Base-by-base conservation (phyloP, 768 basidiomycete species). In the Phylloporus scabripes region DNA sequence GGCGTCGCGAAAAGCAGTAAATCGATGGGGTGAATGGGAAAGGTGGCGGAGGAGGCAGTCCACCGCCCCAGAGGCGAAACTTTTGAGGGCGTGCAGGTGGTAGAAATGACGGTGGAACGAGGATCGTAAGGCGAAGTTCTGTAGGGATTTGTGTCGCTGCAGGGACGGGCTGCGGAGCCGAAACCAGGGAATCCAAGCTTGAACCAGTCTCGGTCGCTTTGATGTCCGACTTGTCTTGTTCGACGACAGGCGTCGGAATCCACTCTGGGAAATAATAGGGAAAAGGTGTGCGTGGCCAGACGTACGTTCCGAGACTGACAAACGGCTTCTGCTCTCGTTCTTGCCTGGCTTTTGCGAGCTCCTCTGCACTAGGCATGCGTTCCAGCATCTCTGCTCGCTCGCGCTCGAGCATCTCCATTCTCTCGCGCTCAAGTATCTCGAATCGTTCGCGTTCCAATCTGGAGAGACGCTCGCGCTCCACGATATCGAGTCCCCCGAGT, bases 31-130 rank as follows among this genome's bases (percentile, higher is more conserved):
- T 54, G 15, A 55, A 63, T 39, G 57, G 64, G 58, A 53, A 71
- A n/a, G 67, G 66, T 45, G 77, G 54, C 53, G 73, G 60, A 56
- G 72, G 71, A 23, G 70, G 64, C 31, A 76, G 63, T 7, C 82
- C 84, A 18, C 82, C 85, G 45, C 85, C 85, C 85, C 85, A 87
- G 17, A 87, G 72, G n/a, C 74, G 75, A 12, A 79, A 81, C 24
- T 66, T 75, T 5, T 63, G 52, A 11, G 83, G 83, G 45, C 77
- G 74, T 41, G 74, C 67, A 12, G 72, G 66, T 0, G 84, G 85
- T 18, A 87, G 71, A 57, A 78, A 77, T 1, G 75, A 73, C 20
- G 71, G 68, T 0, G 86, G 83, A 50, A 88, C 74, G 59, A 83
- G 65, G 45, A 86, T 70, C 1, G 80, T 78, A 24, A 77, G 64